Conservation (phyloP, 78 protist species). For the Dictyostelium firmibasis region DNA sequence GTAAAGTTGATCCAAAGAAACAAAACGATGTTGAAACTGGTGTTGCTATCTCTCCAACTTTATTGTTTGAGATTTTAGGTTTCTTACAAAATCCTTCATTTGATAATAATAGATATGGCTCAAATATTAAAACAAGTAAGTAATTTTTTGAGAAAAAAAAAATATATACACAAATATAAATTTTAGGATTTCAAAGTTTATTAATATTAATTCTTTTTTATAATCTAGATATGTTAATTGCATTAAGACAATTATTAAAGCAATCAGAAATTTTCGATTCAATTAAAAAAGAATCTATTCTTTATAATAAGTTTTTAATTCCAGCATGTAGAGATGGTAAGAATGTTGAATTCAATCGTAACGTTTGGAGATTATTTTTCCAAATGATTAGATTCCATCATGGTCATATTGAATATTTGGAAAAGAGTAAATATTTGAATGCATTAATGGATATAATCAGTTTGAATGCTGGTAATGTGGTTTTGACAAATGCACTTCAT, state of each 20-base stretch:
- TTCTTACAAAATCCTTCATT: background rate
- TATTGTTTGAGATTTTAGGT: conserved; percentile 34
- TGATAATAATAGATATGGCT: conserved; percentile 6
- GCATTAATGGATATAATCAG: conserved; percentile 60
- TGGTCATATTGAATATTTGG: conserved; percentile 42
- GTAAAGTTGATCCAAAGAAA: conserved; percentile 29
- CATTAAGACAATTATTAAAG: conserved; percentile 65
- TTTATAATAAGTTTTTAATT: conserved; percentile 34
- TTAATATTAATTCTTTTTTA: background rate
- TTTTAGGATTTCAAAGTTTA: background rate
- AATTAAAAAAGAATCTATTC: conserved; percentile 34
- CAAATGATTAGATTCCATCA: conserved; percentile 67
- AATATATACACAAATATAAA: background rate
- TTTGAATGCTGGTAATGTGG: conserved; percentile 63
- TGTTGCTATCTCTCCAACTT: conserved; percentile 38
- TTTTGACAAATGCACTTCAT: conserved; percentile 64
- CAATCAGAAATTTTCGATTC: conserved; percentile 49
- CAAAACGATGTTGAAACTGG: conserved; percentile 17
- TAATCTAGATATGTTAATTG: conserved; percentile 29
- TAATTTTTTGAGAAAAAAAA: background rate
- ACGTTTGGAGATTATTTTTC: conserved; percentile 62
- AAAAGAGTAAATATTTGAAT: conserved; percentile 29
- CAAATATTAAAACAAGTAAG: conserved; percentile 35
- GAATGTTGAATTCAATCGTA: conserved; percentile 62
- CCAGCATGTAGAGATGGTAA: conserved; percentile 58